These are phyloP conservation scores for Omphalea diandra DNA, from an alignment of 441 rosid species.

Conservation along the genomic window DNA sequence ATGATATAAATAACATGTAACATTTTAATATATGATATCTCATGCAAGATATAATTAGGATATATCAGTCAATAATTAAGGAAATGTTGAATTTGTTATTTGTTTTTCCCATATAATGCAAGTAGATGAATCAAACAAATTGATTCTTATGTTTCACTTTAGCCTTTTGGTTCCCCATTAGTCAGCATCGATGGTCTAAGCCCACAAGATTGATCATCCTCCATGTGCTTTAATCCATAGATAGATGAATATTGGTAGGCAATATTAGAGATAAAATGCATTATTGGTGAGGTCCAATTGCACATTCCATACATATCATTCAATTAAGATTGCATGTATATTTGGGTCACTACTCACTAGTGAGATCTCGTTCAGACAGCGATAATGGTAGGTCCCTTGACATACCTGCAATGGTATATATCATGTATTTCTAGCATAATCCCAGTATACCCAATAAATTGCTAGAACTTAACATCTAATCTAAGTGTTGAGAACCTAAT, in stretches of 20 bases:
- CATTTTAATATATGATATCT: too few species aligned
- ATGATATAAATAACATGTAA: too few species aligned
- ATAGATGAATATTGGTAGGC: constrained; percentile 1
- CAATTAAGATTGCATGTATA: constrained; percentile 19
- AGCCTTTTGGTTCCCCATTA: constrained; percentile 5
- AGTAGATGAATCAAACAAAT: too few species aligned
- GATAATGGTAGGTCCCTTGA: constrained; percentile 23
- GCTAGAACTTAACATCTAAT: too few species aligned
- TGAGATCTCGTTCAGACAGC: constrained; percentile 14
- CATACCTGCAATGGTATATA: neutral
- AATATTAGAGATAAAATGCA: constrained; percentile 14
- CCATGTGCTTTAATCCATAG: constrained; percentile 24
- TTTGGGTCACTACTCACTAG: constrained; percentile 18
- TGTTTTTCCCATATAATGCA: too few species aligned
- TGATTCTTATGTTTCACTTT: too few species aligned
- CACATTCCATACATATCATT: neutral
- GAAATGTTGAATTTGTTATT: too few species aligned
- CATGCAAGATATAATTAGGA: too few species aligned
- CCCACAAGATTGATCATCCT: constrained; percentile 16
- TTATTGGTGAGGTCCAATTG: constrained; percentile 31
- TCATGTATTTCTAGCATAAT: neutral
- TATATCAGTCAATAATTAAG: too few species aligned
- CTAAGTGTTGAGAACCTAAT: too few species aligned
- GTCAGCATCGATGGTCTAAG: constrained; percentile 20
- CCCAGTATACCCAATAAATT: neutral